A percentile compares a stretch with the other conserved stretches of the same genome.
phyloP scores from a whole-genome alignment of 1,284 basidiomycete genomes.

The Ganoderma resinaceum region DNA sequence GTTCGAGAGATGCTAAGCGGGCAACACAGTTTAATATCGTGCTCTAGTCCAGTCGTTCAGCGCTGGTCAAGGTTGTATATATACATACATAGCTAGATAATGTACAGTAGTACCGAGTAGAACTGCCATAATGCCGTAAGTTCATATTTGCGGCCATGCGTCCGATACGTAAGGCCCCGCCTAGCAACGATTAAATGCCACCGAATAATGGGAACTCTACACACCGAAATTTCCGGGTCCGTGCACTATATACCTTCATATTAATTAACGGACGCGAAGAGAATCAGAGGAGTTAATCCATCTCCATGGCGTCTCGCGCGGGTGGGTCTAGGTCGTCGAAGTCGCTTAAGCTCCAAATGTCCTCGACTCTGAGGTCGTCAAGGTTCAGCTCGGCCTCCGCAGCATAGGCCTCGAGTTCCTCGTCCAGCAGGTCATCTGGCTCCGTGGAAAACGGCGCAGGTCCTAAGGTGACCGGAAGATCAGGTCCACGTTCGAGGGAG shows the following conservation, averaged over 20 bases:
- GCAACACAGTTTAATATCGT: neutral
- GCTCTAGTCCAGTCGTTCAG: neutral
- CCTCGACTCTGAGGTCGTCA: constrained; percentile 48
- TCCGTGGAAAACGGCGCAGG: constrained; percentile 30
- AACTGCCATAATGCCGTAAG: constrained; percentile 2
- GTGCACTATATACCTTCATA: neutral
- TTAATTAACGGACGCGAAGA: neutral
- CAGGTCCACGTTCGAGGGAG: neutral
- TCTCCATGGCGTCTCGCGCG: constrained; percentile 31
- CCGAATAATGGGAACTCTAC: neutral
- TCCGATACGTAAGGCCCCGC: neutral
- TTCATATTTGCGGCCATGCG: neutral
- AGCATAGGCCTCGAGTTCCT: constrained; percentile 66
- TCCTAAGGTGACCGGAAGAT: constrained; percentile 13
- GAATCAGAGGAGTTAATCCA: constrained; percentile 23
- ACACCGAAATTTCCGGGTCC: neutral
- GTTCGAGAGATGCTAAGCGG: constrained; percentile 88
- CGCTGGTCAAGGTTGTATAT: neutral
- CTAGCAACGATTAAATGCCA: neutral
- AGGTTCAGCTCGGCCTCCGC: constrained; percentile 63
- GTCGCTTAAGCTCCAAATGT: constrained; percentile 41
- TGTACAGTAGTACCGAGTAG: constrained; percentile 11
- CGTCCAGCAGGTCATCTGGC: constrained; percentile 58
- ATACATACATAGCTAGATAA: constrained; percentile 8
- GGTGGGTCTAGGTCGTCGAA: constrained; percentile 27